Base-by-base conservation (phyloP, 2,329 filamentous ascomycete genomes). In the Akanthomyces uredinophilus region DNA sequence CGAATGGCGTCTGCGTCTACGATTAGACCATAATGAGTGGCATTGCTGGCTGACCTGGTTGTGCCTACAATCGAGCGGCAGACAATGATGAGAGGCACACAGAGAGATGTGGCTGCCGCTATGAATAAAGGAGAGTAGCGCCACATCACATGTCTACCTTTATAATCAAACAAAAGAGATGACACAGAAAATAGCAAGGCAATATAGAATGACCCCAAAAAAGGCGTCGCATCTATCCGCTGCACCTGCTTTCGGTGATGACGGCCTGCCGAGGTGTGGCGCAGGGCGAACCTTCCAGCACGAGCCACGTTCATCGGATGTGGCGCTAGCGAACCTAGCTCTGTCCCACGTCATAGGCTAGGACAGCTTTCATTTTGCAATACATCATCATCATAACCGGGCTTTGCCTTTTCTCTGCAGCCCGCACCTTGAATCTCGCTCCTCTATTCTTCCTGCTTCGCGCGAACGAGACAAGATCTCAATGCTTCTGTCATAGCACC, bases 231-330 rank as follows among this genome's bases (percentile, higher is more conserved):
- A 39, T 39, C 32, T 39, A 14, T 16, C 32, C 32, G 8, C 16
- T 16, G 37, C 37, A 39, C 16, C 37, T 39, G 14, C 37, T 39
- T 16, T 39, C 37, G 13, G 44, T 6, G 22, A 47, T 47, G 6
- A 11, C 22, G 44, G 22, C 22, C 6, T 27, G 20, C 44, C 44
- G 44, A 47, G 44, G 53, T 60, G 47, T 51, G 47, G 47, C 46
- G 46, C 39, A 51, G 44, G 16, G 11, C 32, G 57, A 57, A 57
- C n/a, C 27, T 51, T 52, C 57, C 37, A 60, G 47, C 57, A 60
- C 11, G 35, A 35, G 56, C 56, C 46, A 53, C 57, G 37, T 16
- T 14, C 37, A 24, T 2, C 16, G 10, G 20, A 54, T 32, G n/a
- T 43, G 39, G 37, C 52, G 22, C 52, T 55, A 55, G 52, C 52